Conservation (phyloP, 2,329 filamentous ascomycete genomes). For the Venturia oleaginea region DNA sequence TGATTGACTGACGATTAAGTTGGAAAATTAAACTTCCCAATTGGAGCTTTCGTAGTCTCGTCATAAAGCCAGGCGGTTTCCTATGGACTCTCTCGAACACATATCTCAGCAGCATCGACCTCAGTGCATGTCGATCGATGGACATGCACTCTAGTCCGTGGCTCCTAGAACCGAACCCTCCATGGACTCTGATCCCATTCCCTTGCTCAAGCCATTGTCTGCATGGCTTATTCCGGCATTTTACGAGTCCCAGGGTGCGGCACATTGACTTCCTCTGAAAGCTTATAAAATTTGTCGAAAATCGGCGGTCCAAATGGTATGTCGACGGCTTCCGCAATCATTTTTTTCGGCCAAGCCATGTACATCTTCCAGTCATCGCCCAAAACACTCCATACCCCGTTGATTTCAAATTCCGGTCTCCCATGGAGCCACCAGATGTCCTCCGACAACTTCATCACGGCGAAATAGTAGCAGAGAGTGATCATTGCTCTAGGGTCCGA, state of each 20-base stretch:
- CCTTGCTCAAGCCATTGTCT: not conserved
- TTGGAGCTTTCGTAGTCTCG: too few relatives aligned
- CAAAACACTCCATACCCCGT: slow-evolving; percentile 4
- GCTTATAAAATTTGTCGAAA: not conserved
- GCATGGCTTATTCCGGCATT: not conserved
- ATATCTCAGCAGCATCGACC: not conserved
- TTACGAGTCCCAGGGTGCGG: not conserved
- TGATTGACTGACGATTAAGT: too few relatives aligned
- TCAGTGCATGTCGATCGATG: not conserved
- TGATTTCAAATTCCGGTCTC: slow-evolving; percentile 10
- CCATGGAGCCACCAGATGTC: slow-evolving; percentile 12
- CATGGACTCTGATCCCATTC: too few relatives aligned
- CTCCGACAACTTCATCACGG: slow-evolving; percentile 10
- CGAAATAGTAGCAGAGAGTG: slow-evolving; percentile 11
- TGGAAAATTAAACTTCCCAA: too few relatives aligned
- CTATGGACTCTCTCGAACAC: too few relatives aligned
- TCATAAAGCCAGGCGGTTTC: too few relatives aligned
- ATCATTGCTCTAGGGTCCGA: slow-evolving; percentile 11
- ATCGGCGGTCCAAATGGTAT: not conserved
- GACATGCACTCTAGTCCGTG: too few relatives aligned
- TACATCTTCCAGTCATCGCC: slow-evolving; percentile 9
- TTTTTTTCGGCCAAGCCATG: slow-evolving; percentile 10
- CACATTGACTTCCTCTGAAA: not conserved
- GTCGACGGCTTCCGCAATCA: slow-evolving; percentile 4
- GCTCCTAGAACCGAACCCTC: too few relatives aligned